These are phyloP conservation scores for Megacollybia marginata DNA, from an alignment of 768 basidiomycete species.

Conservation along the genomic window DNA sequence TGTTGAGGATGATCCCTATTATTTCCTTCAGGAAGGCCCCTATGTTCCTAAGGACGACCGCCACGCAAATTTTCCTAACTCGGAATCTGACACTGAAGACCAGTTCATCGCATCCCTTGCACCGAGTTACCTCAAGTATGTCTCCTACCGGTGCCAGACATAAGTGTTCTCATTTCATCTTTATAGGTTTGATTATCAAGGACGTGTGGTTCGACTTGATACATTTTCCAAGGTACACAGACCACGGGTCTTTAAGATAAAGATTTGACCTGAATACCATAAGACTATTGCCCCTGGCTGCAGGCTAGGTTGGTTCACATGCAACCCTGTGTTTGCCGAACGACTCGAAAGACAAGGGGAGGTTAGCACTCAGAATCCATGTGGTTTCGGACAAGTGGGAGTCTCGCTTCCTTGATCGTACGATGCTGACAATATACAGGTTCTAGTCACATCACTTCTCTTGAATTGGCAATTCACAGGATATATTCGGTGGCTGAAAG, in stretches of 20 bases:
- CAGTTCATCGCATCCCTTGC: conserved; percentile 46
- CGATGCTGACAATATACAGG: conserved; percentile 16
- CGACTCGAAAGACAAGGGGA: conserved; percentile 65
- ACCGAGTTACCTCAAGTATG: conserved; percentile 54
- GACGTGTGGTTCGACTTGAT: conserved; percentile 78
- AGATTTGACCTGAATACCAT: conserved; percentile 1
- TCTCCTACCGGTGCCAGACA: not conserved
- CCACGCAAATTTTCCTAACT: not conserved
- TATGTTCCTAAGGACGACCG: conserved; percentile 41
- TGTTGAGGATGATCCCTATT: conserved; percentile 82
- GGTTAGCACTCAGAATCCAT: conserved; percentile 60
- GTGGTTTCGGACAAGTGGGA: conserved; percentile 60
- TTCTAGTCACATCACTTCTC: conserved; percentile 55
- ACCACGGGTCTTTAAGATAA: not conserved
- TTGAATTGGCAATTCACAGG: conserved; percentile 62
- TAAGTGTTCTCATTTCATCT: not conserved
- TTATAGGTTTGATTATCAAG: conserved; percentile 61
- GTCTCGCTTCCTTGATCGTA: not conserved
- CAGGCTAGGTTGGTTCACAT: conserved; percentile 76
- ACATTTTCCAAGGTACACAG: conserved; percentile 61
- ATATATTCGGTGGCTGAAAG: conserved; percentile 74
- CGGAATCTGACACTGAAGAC: conserved; percentile 28
- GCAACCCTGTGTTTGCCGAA: conserved; percentile 70
- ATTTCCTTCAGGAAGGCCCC: conserved; percentile 57
- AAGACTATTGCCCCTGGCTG: conserved; percentile 75